phyloP scores from a whole-genome alignment of 2,329 filamentous ascomycete genomes.

The Fusarium zealandicum region DNA sequence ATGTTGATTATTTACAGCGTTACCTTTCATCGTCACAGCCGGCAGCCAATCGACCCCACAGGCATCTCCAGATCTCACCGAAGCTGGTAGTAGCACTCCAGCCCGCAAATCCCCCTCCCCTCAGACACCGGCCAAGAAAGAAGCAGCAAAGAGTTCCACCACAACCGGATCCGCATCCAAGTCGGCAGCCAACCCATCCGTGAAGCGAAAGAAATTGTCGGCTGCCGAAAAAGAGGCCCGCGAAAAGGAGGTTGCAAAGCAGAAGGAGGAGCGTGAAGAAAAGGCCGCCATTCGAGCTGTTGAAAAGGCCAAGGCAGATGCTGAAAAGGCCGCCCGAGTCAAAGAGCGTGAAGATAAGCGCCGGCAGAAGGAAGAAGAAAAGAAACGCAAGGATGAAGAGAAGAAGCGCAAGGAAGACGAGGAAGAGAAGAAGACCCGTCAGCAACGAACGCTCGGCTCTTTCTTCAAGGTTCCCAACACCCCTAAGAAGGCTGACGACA shows the following conservation, averaged over 20 bases:
- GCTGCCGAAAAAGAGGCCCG: slow-evolving; percentile 49
- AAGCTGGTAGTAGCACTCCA: slow-evolving; percentile 52
- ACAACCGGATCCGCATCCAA: slow-evolving; percentile 23
- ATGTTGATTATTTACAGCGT: slow-evolving; percentile 33
- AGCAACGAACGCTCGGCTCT: slow-evolving; percentile 54
- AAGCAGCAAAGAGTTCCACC: slow-evolving; percentile 4
- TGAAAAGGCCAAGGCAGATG: slow-evolving; percentile 44
- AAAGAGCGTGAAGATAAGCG: slow-evolving; percentile 51
- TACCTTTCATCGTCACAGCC: slow-evolving; percentile 35
- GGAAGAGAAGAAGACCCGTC: slow-evolving; percentile 59
- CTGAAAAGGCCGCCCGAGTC: slow-evolving; percentile 49
- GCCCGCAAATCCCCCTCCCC: slow-evolving; percentile 48
- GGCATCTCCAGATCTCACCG: slow-evolving; percentile 50
- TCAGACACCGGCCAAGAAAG: slow-evolving; percentile 43
- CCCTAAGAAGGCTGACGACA: slow-evolving; percentile 52
- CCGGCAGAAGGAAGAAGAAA: slow-evolving; percentile 47
- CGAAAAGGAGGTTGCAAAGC: slow-evolving; percentile 51
- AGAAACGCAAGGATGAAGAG: slow-evolving; percentile 50
- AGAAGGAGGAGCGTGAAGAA: slow-evolving; percentile 48
- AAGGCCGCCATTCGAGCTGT: slow-evolving; percentile 37
- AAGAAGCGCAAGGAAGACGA: slow-evolving; percentile 53
- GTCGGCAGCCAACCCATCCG: slow-evolving; percentile 28
- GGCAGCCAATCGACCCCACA: slow-evolving; percentile 41
- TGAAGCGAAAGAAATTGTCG: slow-evolving; percentile 55
- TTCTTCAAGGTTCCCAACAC: slow-evolving; percentile 55